These are phyloP conservation scores for Prunus armeniaca DNA, from an alignment of 306 rosid species.

Conservation along the genomic window DNA sequence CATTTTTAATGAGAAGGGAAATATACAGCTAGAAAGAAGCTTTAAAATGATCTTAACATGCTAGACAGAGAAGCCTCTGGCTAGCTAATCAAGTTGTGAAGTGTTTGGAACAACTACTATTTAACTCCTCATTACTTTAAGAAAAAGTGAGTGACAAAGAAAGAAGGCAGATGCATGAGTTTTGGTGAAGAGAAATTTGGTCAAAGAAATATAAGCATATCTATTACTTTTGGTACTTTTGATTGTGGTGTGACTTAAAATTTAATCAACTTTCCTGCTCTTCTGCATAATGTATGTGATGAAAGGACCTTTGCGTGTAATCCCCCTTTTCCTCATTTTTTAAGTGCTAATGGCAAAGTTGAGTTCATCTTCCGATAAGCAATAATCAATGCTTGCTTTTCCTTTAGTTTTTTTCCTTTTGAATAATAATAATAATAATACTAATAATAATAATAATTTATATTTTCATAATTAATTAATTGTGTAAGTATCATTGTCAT, in stretches of 20 bases:
- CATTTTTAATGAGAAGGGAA: no score
- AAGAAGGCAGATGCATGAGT: neutral
- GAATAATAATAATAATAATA: neutral
- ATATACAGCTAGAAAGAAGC: no score
- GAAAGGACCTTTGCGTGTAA: neutral
- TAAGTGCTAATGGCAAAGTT: neutral
- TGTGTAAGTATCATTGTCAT: no score
- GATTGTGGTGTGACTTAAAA: neutral
- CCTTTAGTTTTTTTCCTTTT: neutral
- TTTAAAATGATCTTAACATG: no score
- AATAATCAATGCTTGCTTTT: neutral
- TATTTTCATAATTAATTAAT: no score
- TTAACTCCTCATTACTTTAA: neutral
- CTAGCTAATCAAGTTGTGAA: neutral
- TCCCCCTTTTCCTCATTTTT: neutral
- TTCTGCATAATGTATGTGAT: constrained; percentile 4
- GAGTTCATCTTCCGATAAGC: neutral
- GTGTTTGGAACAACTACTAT: neutral
- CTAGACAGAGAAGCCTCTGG: neutral
- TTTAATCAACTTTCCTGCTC: neutral
- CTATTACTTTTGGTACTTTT: constrained; percentile 5
- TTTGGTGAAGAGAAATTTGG: neutral
- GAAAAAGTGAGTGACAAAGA: neutral
- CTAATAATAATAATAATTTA: no score
- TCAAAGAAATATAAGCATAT: constrained; percentile 8